A percentile compares a stretch with the other conserved stretches of the same genome.
These are phyloP conservation scores for Neonectria ditissima DNA, from an alignment of 2,329 filamentous ascomycete species.

Conservation along the genomic window DNA sequence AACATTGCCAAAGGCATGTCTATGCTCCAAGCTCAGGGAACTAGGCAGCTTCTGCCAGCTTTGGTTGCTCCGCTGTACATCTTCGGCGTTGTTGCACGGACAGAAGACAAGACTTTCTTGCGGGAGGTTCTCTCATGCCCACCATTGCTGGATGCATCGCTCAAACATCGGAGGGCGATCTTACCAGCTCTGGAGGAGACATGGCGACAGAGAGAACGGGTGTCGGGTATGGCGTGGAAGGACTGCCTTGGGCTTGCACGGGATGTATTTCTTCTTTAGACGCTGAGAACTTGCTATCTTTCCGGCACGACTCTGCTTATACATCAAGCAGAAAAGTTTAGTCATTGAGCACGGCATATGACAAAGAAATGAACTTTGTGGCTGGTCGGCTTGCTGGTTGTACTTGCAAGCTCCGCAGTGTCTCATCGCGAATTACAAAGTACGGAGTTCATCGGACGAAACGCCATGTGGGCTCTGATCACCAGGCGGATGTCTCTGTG, in stretches of 20 bases:
- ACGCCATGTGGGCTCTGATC: too few relatives aligned
- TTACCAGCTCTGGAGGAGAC: constrained; percentile 7
- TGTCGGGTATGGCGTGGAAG: background rate
- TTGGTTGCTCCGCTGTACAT: constrained; percentile 8
- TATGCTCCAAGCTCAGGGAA: background rate
- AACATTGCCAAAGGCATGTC: background rate
- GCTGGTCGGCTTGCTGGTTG: background rate
- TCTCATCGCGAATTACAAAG: background rate
- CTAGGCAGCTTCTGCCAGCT: background rate
- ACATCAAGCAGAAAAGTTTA: background rate
- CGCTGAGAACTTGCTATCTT: background rate
- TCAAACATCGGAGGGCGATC: constrained; percentile 9
- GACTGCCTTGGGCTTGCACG: background rate
- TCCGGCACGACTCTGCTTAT: background rate
- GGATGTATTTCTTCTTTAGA: constrained; percentile 3
- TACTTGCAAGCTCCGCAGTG: background rate
- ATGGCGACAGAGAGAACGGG: constrained; percentile 1
- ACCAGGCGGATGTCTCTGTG: background rate
- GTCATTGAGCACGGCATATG: background rate
- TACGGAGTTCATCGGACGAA: too few relatives aligned
- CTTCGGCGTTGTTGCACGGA: background rate
- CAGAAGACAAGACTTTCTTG: constrained; percentile 7
- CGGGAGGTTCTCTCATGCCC: background rate
- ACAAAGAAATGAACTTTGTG: background rate
- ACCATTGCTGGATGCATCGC: constrained; percentile 1